Evolutionary conservation across 768 basidiomycete genomes (phyloP).

Genomic region (Dacryopinax spathularia): DNA sequence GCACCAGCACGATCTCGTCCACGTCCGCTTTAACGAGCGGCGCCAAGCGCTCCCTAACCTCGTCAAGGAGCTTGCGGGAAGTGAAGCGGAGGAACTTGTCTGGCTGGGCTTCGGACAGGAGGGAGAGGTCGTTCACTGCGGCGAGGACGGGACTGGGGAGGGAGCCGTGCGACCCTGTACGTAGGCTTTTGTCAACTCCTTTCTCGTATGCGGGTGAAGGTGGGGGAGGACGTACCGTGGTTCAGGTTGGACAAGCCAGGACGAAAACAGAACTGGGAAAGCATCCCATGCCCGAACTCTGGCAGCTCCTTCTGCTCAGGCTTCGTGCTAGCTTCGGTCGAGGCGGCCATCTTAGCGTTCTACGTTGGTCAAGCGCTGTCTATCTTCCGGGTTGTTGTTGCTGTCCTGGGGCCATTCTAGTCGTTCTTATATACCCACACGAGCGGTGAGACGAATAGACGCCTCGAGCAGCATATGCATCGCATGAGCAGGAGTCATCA

Average conservation of each 20-base stretch:
- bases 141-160: constrained; percentile 20
- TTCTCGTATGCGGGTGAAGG: background rate
- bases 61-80: constrained; percentile 17
- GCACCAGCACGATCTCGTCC: constrained; percentile 29
- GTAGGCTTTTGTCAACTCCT: background rate
- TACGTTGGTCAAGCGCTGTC: too few relatives aligned
- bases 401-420: too few relatives aligned
- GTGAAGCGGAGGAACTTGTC: constrained; percentile 23
- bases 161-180: constrained; percentile 24
- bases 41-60: constrained; percentile 19
- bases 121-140: constrained; percentile 17
- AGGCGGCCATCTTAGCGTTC: background rate
- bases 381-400: too few relatives aligned
- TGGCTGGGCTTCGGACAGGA: constrained; percentile 21
- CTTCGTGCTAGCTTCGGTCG: background rate
- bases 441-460: too few relatives aligned
- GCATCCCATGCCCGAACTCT: constrained; percentile 23
- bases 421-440: too few relatives aligned
- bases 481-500: too few relatives aligned
- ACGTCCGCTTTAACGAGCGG: constrained; percentile 21
- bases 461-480: too few relatives aligned
- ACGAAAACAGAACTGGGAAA: constrained; percentile 22
- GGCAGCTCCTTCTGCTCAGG: background rate
- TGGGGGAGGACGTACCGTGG: constrained; percentile 18
- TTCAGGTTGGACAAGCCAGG: constrained; percentile 25